Evolutionary conservation across 768 basidiomycete genomes (phyloP).

Genomic region (Mycena venus): DNA sequence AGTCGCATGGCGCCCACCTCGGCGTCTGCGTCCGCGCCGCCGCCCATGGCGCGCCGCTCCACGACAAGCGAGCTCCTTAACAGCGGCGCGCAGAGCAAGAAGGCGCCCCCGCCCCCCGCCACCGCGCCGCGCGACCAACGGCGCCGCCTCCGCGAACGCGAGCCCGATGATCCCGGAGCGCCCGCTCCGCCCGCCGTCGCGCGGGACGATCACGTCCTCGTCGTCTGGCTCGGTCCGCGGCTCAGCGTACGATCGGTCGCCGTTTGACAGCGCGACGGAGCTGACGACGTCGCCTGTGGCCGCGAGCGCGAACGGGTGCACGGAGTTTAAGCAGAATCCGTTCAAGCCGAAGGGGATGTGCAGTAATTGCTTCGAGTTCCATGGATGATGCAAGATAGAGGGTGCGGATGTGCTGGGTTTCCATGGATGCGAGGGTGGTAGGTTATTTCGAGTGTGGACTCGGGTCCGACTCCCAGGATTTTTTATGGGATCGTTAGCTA

Average conservation of each 20-base stretch:
- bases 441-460: too few relatives aligned
- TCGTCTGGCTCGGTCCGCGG: constrained; percentile 34
- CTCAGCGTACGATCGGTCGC: constrained; percentile 60
- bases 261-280: constrained; percentile 76
- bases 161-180: constrained; percentile 66
- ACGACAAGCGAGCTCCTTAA: constrained; percentile 38
- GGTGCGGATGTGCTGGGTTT: not conserved
- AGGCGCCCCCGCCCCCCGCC: constrained; percentile 77
- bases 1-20: constrained; percentile 10
- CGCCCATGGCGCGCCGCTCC: constrained; percentile 38
- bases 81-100: constrained; percentile 47
- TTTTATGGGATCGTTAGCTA: not conserved
- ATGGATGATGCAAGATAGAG: constrained; percentile 42
- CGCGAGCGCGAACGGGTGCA: constrained; percentile 52
- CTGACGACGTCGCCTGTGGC: constrained; percentile 38
- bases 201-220: constrained; percentile 34
- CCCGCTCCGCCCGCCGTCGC: constrained; percentile 34
- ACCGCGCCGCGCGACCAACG: constrained; percentile 61
- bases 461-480: not conserved
- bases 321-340: constrained; percentile 74
- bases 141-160: constrained; percentile 33
- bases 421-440: not conserved
- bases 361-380: constrained; percentile 74
- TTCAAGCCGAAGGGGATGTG: constrained; percentile 77
- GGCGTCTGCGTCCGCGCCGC: constrained; percentile 13